Conservation (phyloP, 805 yeast genomes). For the Kazachstania africana region DNA sequence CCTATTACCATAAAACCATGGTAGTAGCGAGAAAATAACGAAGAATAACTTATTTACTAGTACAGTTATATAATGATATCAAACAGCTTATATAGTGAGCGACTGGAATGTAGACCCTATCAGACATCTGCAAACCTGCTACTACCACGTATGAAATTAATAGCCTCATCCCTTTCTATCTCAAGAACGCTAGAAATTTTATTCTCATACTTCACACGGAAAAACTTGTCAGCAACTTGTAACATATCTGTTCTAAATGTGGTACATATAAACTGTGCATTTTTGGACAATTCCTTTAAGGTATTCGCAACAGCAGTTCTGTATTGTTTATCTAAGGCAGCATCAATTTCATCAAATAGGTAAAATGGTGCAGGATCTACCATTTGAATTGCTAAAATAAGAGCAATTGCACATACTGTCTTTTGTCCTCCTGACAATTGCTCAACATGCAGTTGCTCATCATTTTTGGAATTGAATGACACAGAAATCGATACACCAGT, state of each 20-base stretch:
- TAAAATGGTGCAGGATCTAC: constrained; percentile 98
- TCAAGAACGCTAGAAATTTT: constrained; percentile 71
- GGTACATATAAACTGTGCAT: constrained; percentile 90
- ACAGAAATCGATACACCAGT: constrained; percentile 78
- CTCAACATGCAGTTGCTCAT: constrained; percentile 80
- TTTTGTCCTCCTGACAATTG: constrained; percentile 96
- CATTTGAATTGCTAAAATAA: constrained; percentile 84
- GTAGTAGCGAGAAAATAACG: too few relatives aligned
- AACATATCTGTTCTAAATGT: constrained; percentile 92
- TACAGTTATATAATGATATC: too few relatives aligned
- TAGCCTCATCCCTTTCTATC: constrained; percentile 61
- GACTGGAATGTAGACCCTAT: too few relatives aligned
- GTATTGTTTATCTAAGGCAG: constrained; percentile 86
- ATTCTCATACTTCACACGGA: constrained; percentile 75
- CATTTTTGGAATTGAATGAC: constrained; percentile 74
- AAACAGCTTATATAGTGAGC: too few relatives aligned
- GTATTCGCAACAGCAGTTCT: constrained; percentile 75
- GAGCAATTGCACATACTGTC: constrained; percentile 89
- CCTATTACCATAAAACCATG: too few relatives aligned
- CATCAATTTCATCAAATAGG: constrained; percentile 92
- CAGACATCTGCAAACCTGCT: constrained; percentile 20
- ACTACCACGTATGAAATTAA: constrained; percentile 67
- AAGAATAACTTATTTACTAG: too few relatives aligned
- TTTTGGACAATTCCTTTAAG: constrained; percentile 49
- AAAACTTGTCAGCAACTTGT: constrained; percentile 73